Evolutionary conservation across 2,329 filamentous ascomycete genomes (phyloP).

Genomic region (Waltergamsia citrina): DNA sequence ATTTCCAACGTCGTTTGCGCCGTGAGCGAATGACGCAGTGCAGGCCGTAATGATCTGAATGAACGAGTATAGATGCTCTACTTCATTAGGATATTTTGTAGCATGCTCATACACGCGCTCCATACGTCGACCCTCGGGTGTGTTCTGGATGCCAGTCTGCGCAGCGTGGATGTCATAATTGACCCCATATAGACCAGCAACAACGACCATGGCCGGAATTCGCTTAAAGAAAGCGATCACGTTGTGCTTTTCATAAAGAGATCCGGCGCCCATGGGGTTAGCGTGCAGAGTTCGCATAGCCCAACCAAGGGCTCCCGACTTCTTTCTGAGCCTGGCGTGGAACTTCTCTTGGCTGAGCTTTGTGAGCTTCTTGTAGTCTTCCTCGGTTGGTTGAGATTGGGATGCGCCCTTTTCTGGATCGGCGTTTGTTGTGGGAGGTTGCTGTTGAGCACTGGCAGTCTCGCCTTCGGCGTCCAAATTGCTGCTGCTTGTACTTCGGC

Average conservation of each 20-base stretch:
- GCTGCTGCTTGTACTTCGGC: too few relatives aligned
- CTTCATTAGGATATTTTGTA: conserved; percentile 40
- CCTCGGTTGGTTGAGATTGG: too few relatives aligned
- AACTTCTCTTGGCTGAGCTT: conserved; percentile 8
- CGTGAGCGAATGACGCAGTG: conserved; percentile 39
- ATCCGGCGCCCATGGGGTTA: conserved; percentile 7
- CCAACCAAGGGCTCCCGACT: conserved; percentile 59
- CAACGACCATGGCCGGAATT: conserved; percentile 45
- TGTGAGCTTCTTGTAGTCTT: conserved; percentile 29
- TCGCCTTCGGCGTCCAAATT: too few relatives aligned
- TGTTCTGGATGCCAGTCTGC: conserved; percentile 43
- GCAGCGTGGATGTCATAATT: conserved; percentile 11
- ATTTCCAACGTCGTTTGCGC: conserved; percentile 29
- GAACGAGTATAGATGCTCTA: conserved; percentile 39
- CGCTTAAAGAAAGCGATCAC: conserved; percentile 37
- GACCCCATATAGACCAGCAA: conserved; percentile 24
- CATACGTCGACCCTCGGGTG: conserved; percentile 47
- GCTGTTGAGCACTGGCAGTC: too few relatives aligned
- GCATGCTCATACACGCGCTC: conserved; percentile 37
- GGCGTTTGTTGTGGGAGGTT: too few relatives aligned
- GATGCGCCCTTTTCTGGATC: too few relatives aligned
- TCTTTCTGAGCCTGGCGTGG: conserved; percentile 49
- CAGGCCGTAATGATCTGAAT: conserved; percentile 38
- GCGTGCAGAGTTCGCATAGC: conserved; percentile 60
- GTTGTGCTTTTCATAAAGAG: conserved; percentile 60